phyloP scores from a whole-genome alignment of 2,329 filamentous ascomycete genomes.

The Trichoderma sp. region DNA sequence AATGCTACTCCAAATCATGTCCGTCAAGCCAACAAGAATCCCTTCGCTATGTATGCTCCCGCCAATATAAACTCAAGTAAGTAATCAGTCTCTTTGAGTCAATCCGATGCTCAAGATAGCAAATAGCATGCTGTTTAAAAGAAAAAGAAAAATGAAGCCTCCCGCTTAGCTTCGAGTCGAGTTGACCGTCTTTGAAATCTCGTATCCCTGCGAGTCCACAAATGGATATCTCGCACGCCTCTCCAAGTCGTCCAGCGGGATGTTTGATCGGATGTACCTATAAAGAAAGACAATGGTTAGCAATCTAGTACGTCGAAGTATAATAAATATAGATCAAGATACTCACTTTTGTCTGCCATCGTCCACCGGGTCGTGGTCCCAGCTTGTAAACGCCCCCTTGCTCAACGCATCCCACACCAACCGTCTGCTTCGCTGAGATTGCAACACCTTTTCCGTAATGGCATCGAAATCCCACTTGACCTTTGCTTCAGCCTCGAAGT shows the following conservation, averaged over 20 bases:
- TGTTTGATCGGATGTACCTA: conserved; percentile 82
- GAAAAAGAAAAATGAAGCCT: background rate
- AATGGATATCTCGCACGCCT: conserved; percentile 69
- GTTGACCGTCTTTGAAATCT: conserved; percentile 41
- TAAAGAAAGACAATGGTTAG: conserved; percentile 24
- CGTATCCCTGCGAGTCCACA: conserved; percentile 55
- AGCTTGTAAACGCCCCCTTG: conserved; percentile 71
- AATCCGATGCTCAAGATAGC: background rate
- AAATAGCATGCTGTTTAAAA: background rate
- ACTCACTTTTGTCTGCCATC: conserved; percentile 64
- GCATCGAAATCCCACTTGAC: conserved; percentile 76
- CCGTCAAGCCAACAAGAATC: background rate
- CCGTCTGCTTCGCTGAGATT: conserved; percentile 74
- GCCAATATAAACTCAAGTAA: background rate
- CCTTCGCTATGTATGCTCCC: background rate
- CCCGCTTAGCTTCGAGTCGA: conserved; percentile 30
- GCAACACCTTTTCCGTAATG: conserved; percentile 72
- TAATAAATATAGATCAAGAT: background rate
- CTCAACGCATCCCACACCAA: conserved; percentile 78
- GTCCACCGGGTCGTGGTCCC: conserved; percentile 79
- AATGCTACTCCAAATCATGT: background rate
- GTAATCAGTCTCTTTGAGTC: background rate
- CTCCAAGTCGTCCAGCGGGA: conserved; percentile 78
- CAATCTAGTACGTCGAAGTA: background rate
- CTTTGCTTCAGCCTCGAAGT: conserved; percentile 71